phyloP scores from a whole-genome alignment of 257 asterid genomes.

The Striga asiatica region DNA sequence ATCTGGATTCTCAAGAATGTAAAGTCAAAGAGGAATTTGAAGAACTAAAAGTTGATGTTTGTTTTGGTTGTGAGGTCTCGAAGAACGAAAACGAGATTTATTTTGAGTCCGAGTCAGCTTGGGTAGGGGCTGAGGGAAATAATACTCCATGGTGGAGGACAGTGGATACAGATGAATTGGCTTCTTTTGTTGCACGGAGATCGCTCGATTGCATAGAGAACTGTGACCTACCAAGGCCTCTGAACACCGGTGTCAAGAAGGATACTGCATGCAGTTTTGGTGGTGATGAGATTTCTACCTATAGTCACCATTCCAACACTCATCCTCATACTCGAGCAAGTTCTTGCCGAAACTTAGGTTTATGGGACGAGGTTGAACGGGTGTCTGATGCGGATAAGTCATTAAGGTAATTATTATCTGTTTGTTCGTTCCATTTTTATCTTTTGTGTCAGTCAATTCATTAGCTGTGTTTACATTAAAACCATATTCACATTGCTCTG shows the following conservation, averaged over 20 bases:
- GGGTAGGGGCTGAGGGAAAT: conserved; percentile 36
- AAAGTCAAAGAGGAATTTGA: conserved; percentile 9
- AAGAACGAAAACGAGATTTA: conserved; percentile 25
- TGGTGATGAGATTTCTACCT: conserved; percentile 12
- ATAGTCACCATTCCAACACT: conserved; percentile 1
- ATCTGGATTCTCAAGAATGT: conserved; percentile 18
- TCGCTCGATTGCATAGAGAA: conserved; percentile 53
- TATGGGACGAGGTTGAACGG: conserved; percentile 16
- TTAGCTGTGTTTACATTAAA: too few species aligned
- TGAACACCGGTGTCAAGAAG: conserved; percentile 28
- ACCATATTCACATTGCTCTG: too few species aligned
- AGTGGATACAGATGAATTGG: conserved; percentile 66
- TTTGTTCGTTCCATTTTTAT: background rate
- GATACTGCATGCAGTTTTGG: conserved; percentile 20
- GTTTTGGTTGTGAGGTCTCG: conserved; percentile 20
- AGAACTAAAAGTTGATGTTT: conserved; percentile 18
- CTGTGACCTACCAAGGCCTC: conserved; percentile 85
- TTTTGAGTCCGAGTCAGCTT: conserved; percentile 33
- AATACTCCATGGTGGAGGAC: conserved; percentile 80
- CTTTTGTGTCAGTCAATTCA: background rate
- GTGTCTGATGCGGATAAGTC: conserved; percentile 17
- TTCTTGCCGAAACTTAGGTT: conserved; percentile 12
- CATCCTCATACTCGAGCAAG: conserved; percentile 7
- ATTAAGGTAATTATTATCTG: conserved; percentile 28
- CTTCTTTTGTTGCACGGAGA: conserved; percentile 50